Percentiles rank a stretch among this genome's conserved stretches.
Evolutionary conservation across 345 rosid genomes (phyloP).

Genomic region (Turnera subulata): DNA sequence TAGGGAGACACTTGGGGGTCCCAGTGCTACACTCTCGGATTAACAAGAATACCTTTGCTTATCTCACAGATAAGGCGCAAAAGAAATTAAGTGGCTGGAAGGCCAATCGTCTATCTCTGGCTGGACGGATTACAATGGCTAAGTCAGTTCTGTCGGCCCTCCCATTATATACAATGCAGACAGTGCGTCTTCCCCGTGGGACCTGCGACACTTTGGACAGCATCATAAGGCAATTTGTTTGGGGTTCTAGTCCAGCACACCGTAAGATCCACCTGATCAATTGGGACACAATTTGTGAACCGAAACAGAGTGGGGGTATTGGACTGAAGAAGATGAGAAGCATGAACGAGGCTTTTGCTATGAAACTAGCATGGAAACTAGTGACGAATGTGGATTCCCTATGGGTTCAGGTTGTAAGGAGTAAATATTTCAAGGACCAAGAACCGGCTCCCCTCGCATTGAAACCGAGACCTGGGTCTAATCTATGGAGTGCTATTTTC

Average conservation of each 20-base stretch:
- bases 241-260: background rate
- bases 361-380: background rate
- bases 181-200: background rate
- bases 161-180: background rate
- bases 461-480: no score
- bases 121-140: background rate
- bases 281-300: background rate
- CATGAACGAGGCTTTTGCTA: background rate
- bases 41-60: no score
- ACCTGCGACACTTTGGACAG: background rate
- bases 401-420: background rate
- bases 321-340: background rate
- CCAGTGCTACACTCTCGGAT: background rate
- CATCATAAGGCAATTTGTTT: background rate
- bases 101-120: background rate
- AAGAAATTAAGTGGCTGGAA: background rate
- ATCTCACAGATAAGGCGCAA: no score
- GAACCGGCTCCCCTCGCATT: no score
- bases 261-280: background rate
- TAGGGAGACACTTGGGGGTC: background rate
- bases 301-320: background rate
- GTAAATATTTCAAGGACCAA: no score
- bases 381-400: background rate
- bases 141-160: background rate
- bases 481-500: no score